phyloP scores from a whole-genome alignment of 805 yeast species.

The Teunomyces pallodes region DNA sequence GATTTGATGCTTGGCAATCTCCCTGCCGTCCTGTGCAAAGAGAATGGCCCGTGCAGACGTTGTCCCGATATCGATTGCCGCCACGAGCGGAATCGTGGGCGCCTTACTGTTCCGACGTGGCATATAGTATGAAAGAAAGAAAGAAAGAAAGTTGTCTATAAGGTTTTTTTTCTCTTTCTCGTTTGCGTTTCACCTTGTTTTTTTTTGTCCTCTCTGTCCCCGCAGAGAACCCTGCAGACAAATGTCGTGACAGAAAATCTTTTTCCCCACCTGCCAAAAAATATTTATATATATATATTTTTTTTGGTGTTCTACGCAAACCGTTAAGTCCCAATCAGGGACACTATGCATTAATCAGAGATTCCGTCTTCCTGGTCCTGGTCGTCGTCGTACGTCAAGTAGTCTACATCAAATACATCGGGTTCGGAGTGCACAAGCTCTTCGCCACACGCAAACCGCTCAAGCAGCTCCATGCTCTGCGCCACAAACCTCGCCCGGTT shows the following conservation, averaged over 20 bases:
- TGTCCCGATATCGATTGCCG: constrained; percentile 86
- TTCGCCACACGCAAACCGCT: constrained; percentile 18
- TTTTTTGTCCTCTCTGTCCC: neutral
- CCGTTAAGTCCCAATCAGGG: neutral
- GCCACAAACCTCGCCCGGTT: constrained; percentile 13
- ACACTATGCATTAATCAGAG: neutral
- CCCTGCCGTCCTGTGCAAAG: constrained; percentile 69
- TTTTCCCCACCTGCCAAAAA: neutral
- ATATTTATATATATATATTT: neutral
- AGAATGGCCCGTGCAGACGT: constrained; percentile 88
- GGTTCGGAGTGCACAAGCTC: neutral
- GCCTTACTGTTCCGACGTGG: constrained; percentile 43
- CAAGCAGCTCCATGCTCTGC: constrained; percentile 28
- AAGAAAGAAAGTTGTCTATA: neutral
- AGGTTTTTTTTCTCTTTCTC: neutral
- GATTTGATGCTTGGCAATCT: constrained; percentile 84
- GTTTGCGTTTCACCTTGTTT: neutral
- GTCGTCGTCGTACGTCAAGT: neutral
- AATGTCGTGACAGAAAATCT: neutral
- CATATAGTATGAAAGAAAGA: constrained; percentile 18
- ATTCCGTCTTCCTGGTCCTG: neutral
- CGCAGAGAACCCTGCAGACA: neutral
- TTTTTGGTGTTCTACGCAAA: neutral
- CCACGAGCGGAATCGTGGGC: constrained; percentile 46
- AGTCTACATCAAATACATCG: neutral